Conservation (phyloP, 768 basidiomycete species). For the Gloeostereum incarnatum region DNA sequence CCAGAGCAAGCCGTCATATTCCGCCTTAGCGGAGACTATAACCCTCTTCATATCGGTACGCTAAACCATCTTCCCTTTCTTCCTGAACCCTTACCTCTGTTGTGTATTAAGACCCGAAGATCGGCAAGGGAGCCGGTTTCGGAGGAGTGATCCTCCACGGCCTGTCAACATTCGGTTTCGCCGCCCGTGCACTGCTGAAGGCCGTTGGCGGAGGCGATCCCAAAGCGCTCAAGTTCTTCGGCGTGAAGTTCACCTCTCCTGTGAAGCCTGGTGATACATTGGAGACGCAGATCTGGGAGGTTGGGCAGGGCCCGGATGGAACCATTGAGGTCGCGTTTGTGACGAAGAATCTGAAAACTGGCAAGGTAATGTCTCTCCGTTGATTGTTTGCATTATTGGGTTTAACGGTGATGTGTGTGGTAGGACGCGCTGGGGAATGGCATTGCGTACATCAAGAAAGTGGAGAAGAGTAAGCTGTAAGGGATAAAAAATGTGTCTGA, state of each 20-base stretch:
- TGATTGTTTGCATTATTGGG: slow-evolving; percentile 1
- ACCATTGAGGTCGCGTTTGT: slow-evolving; percentile 52
- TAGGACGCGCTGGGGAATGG: slow-evolving; percentile 52
- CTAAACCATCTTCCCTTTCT: background rate
- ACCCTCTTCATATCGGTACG: slow-evolving; percentile 67
- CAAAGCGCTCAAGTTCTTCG: slow-evolving; percentile 54
- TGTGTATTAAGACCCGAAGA: slow-evolving; percentile 46
- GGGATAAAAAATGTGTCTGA: no score
- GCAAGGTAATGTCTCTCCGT: slow-evolving; percentile 33
- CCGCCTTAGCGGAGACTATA: slow-evolving; percentile 73
- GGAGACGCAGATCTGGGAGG: slow-evolving; percentile 74
- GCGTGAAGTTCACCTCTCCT: slow-evolving; percentile 73
- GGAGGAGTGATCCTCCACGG: slow-evolving; percentile 84
- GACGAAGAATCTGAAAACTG: slow-evolving; percentile 49
- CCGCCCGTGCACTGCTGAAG: slow-evolving; percentile 64
- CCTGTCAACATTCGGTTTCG: slow-evolving; percentile 75
- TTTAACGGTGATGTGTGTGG: slow-evolving; percentile 1
- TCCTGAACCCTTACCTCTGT: background rate
- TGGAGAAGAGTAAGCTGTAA: slow-evolving; percentile 17
- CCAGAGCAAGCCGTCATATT: slow-evolving; percentile 62
- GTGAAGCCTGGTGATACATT: slow-evolving; percentile 77
- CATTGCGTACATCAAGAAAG: slow-evolving; percentile 53
- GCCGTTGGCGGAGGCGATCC: slow-evolving; percentile 54
- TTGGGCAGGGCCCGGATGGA: slow-evolving; percentile 54
- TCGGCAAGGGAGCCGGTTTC: slow-evolving; percentile 69